Evolutionary conservation across 2,329 filamentous ascomycete species (phyloP).

Genomic region (Escovopsis sp.): DNA sequence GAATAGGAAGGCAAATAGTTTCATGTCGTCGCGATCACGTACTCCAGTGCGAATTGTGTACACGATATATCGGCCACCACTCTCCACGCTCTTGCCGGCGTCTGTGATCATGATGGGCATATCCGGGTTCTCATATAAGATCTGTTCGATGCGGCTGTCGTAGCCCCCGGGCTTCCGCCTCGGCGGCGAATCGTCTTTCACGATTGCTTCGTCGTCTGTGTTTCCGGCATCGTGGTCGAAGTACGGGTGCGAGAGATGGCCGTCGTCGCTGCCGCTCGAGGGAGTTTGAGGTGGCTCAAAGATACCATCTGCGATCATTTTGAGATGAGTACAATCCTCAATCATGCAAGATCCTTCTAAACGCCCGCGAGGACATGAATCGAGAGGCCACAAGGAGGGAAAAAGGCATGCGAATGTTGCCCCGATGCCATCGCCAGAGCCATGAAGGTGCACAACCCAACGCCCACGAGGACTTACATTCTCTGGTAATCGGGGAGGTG

Average conservation of each 20-base stretch:
- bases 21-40: slow-evolving; percentile 18
- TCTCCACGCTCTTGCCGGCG: slow-evolving; percentile 88
- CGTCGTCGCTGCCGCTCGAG: slow-evolving; percentile 53
- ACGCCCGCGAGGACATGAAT: too few species aligned
- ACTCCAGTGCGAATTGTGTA: slow-evolving; percentile 95
- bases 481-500: slow-evolving; percentile 40
- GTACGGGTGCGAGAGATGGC: slow-evolving; percentile 23
- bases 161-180: slow-evolving; percentile 71
- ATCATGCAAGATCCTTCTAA: too few species aligned
- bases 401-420: background rate
- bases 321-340: background rate
- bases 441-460: too few species aligned
- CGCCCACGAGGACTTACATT: slow-evolving; percentile 33
- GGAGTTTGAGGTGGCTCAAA: slow-evolving; percentile 58
- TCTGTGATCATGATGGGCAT: slow-evolving; percentile 84
- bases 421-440: too few species aligned
- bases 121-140: slow-evolving; percentile 86
- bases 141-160: slow-evolving; percentile 91
- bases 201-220: slow-evolving; percentile 32
- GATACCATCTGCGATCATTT: slow-evolving; percentile 14
- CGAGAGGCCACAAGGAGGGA: too few species aligned
- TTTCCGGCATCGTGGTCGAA: slow-evolving; percentile 14
- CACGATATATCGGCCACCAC: slow-evolving; percentile 83
- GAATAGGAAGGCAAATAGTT: background rate
- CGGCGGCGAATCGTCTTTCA: slow-evolving; percentile 30